Conservation (phyloP, 2,329 filamentous ascomycete species). For the Xylariomycetidae sp. region DNA sequence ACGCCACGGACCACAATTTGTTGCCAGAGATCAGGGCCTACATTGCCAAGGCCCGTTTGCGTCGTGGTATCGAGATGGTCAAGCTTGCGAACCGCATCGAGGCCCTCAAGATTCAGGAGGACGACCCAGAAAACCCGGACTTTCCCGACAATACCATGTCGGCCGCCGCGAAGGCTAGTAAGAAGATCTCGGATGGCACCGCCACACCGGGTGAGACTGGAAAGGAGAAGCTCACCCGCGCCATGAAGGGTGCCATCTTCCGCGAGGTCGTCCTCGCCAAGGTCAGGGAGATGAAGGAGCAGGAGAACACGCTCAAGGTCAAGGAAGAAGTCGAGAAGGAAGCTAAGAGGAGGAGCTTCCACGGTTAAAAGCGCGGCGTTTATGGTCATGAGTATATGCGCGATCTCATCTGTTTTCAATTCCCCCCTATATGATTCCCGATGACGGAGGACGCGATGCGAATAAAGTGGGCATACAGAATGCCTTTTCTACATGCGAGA, state of each 20-base stretch:
- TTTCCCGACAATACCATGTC: conserved; percentile 60
- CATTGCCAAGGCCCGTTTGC: conserved; percentile 85
- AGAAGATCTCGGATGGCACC: conserved; percentile 22
- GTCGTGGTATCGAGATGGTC: conserved; percentile 91
- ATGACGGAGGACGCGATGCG: too few species aligned
- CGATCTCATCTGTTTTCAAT: too few species aligned
- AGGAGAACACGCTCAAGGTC: conserved; percentile 70
- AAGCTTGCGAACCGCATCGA: conserved; percentile 96
- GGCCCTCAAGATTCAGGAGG: conserved; percentile 86
- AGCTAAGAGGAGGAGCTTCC: conserved; percentile 32
- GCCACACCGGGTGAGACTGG: conserved; percentile 30
- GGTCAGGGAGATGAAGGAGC: conserved; percentile 84
- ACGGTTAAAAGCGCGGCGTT: conserved; percentile 18
- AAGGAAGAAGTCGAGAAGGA: conserved; percentile 54
- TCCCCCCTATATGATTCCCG: too few species aligned
- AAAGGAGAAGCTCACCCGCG: conserved; percentile 42
- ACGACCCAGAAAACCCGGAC: conserved; percentile 71
- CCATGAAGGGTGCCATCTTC: conserved; percentile 72
- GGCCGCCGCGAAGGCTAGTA: conserved; percentile 44
- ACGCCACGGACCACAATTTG: conserved; percentile 92
- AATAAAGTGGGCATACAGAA: too few species aligned
- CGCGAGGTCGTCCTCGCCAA: conserved; percentile 91
- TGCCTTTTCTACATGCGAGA: too few species aligned
- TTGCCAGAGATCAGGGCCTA: conserved; percentile 94
- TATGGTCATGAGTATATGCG: too few species aligned